Percentiles rank a stretch among this genome's conserved stretches.
Conservation (phyloP, 108 stramenopile species). For the Licmophora abbreviata region DNA sequence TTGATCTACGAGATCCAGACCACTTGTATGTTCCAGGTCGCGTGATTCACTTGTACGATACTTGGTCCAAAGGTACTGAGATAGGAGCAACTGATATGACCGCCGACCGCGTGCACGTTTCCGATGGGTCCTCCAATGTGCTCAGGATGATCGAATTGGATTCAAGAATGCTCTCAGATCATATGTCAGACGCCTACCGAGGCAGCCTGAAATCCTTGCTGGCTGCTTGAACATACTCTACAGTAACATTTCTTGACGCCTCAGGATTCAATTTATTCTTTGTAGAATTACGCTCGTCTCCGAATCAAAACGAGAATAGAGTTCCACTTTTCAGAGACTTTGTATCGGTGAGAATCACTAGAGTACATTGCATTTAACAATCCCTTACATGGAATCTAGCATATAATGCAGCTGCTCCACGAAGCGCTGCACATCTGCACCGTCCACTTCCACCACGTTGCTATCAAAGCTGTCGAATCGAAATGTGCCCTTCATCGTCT, state of each 20-base stretch:
- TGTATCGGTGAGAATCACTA: no score
- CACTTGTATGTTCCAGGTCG: slow-evolving; percentile 38
- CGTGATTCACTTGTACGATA: slow-evolving; percentile 27
- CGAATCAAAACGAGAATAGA: no score
- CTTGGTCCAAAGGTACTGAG: slow-evolving; percentile 16
- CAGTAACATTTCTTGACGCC: no score
- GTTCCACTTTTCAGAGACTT: no score
- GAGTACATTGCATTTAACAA: no score
- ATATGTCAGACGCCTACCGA: slow-evolving; percentile 18
- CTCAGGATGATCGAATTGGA: slow-evolving; percentile 27
- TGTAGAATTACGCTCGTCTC: no score
- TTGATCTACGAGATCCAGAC: slow-evolving; percentile 22
- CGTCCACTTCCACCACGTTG: slow-evolving; percentile 81
- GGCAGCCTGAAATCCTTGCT: slow-evolving; percentile 11
- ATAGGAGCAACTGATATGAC: background rate
- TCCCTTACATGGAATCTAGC: slow-evolving; percentile 52
- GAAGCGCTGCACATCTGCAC: slow-evolving; percentile 82
- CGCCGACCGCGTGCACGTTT: background rate
- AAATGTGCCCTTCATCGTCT: slow-evolving; percentile 45
- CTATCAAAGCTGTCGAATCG: slow-evolving; percentile 87
- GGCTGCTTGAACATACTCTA: no score
- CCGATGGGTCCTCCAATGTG: slow-evolving; percentile 13
- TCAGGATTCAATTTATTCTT: no score
- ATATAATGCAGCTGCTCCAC: slow-evolving; percentile 87
- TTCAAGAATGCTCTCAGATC: slow-evolving; percentile 22